Evolutionary conservation across 257 asterid species (phyloP), one percentile per base, ranked within the genome.

Genomic region (Primulina huaijiensis): DNA sequence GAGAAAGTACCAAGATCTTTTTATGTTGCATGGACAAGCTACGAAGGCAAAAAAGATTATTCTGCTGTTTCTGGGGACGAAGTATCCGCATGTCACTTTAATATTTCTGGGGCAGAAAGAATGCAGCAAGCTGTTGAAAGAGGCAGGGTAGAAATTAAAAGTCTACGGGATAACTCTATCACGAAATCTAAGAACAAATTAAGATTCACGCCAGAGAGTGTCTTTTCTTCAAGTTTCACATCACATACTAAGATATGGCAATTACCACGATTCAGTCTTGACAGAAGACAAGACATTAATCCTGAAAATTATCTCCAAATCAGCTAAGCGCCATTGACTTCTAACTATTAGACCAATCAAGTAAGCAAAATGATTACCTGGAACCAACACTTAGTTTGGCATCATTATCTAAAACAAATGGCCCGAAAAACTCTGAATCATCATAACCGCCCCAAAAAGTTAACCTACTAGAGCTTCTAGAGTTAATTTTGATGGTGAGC

Each of bases 351-450:
- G 11, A 17, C 75, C 60, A 63, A 64, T 73, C 46, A 73, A 74
- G 27, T 27, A 65, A 71, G 72, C 56, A 43, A 33, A 53, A 70
- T 53, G 73, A 72, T 55, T 89, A 92, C 98, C 98, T 89, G 88
- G 84, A 78, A 77, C 77, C 82, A 31, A 82, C 82, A 78, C 81
- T 86, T 23, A 80, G 71, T 68, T 71, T 64, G 57, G 89, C 93
- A 19, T 83, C 95, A 19, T 83, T 90, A 81, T 89, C 96, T 59
- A 89, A 78, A 75, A 85, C 80, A 78, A 92, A 89, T 25, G 90
- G 86, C 63, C 97, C 97, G 70, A 82, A 81, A 80, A 82, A 86
- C 72, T 81, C 92, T 65, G 87, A 76, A 69, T 90, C 96, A 69
- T 84, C 93, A 64, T 79, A 85, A 61, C 89, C 92, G 62, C 84